Percentiles rank a stretch among this genome's conserved stretches.
phyloP scores from a whole-genome alignment of 805 yeast genomes.

The Yamadazyma kitorensis region DNA sequence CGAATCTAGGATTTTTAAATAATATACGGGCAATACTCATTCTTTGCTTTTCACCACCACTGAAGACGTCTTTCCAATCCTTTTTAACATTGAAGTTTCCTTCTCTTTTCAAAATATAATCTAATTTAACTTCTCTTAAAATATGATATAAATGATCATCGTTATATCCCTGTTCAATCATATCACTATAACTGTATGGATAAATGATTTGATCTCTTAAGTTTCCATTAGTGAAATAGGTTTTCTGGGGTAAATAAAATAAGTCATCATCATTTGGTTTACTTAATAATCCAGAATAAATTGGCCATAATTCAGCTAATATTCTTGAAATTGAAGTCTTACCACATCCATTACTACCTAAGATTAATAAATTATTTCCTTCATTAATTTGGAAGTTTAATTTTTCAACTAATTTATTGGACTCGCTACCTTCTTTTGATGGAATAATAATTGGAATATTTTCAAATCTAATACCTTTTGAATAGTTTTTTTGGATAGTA shows the following conservation, averaged over 20 bases:
- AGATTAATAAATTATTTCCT: constrained; percentile 69
- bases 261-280: constrained; percentile 71
- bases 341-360: constrained; percentile 89
- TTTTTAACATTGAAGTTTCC: constrained; percentile 52
- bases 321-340: constrained; percentile 83
- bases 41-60: constrained; percentile 96
- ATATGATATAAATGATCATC: constrained; percentile 70
- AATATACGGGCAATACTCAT: constrained; percentile 83
- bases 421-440: constrained; percentile 55
- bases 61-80: constrained; percentile 87
- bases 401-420: constrained; percentile 55
- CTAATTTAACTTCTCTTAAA: constrained; percentile 73
- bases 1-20: constrained; percentile 77
- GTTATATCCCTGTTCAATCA: constrained; percentile 65
- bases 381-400: constrained; percentile 57
- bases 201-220: constrained; percentile 89
- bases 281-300: constrained; percentile 77
- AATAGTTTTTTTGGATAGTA: constrained; percentile 71
- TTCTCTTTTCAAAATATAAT: constrained; percentile 71
- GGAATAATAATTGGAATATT: constrained; percentile 83
- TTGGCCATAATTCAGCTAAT: constrained; percentile 89
- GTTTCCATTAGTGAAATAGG: constrained; percentile 80
- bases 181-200: constrained; percentile 75
- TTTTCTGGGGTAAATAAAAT: constrained; percentile 78
- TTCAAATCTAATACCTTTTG: constrained; percentile 74